Evolutionary conservation across 73 alveolate species (phyloP).

Genomic region (Paramecium biaurelia): DNA sequence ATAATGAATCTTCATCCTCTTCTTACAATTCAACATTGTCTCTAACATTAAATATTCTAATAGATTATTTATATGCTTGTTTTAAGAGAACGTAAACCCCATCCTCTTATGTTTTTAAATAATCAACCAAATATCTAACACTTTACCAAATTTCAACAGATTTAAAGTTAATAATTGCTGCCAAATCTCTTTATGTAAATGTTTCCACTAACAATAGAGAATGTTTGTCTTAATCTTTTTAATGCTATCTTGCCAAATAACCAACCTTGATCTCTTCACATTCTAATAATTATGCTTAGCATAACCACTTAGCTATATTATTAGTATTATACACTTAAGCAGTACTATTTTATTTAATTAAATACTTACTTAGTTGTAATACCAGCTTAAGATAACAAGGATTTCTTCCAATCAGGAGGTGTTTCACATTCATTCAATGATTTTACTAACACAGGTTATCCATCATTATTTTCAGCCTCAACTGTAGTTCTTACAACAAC

Average conservation of each 20-base stretch:
- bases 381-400: constrained; percentile 29
- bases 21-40: constrained; percentile 32
- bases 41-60: constrained; percentile 46
- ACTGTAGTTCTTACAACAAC: constrained; percentile 66
- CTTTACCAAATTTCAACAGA: constrained; percentile 4
- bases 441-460: neutral
- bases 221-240: constrained; percentile 1
- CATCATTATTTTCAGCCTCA: constrained; percentile 50
- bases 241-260: constrained; percentile 46
- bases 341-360: neutral
- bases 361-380: neutral
- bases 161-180: constrained; percentile 17
- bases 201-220: constrained; percentile 41
- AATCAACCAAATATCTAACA: constrained; percentile 53
- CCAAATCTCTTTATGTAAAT: constrained; percentile 49
- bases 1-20: constrained; percentile 31
- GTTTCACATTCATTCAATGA: constrained; percentile 67
- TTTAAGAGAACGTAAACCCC: constrained; percentile 57
- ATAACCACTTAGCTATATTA: constrained; percentile 63
- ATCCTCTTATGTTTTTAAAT: constrained; percentile 33
- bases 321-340: constrained; percentile 56
- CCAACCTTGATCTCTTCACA: constrained; percentile 61
- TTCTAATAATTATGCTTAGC: constrained; percentile 54
- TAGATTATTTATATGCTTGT: constrained; percentile 31
- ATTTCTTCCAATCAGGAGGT: constrained; percentile 51